These are phyloP conservation scores for Calocybe cyanea DNA, from an alignment of 768 basidiomycete species.

Conservation along the genomic window DNA sequence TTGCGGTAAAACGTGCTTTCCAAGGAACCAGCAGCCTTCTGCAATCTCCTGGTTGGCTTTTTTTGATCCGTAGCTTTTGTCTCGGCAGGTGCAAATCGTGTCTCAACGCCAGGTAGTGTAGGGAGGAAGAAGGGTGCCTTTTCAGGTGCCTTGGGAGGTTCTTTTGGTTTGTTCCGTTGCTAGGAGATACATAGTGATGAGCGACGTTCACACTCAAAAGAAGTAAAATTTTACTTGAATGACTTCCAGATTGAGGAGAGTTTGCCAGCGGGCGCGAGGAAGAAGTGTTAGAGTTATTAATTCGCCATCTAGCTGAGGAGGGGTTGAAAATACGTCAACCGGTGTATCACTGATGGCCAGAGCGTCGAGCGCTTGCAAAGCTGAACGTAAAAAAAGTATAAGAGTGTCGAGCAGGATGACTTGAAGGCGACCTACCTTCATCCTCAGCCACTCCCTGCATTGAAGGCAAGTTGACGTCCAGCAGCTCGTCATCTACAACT, in stretches of 20 bases:
- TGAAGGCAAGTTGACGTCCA: constrained; percentile 70
- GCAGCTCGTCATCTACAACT: constrained; percentile 72
- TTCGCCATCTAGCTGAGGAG: constrained; percentile 84
- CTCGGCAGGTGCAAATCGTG: constrained; percentile 62
- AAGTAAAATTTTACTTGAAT: constrained; percentile 62
- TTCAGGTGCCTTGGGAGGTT: constrained; percentile 92
- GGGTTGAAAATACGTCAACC: constrained; percentile 73
- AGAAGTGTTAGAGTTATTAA: constrained; percentile 91
- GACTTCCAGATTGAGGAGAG: constrained; percentile 91
- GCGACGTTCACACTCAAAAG: background rate
- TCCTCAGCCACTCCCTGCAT: constrained; percentile 83
- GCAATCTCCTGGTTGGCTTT: constrained; percentile 49
- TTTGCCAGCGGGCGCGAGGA: constrained; percentile 94
- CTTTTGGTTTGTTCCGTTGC: constrained; percentile 96
- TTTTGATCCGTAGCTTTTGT: constrained; percentile 34
- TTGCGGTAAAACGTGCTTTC: constrained; percentile 73
- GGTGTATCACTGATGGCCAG: constrained; percentile 58
- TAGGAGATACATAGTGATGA: constrained; percentile 23
- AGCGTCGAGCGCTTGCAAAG: constrained; percentile 67
- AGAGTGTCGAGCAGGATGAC: background rate
- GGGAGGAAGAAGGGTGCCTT: constrained; percentile 97
- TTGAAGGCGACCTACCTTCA: constrained; percentile 48
- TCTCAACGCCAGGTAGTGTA: constrained; percentile 82
- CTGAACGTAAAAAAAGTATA: constrained; percentile 30
- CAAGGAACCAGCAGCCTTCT: constrained; percentile 44